Percentiles rank a stretch among this genome's conserved stretches.
These are phyloP conservation scores for Diaporthe vaccinii DNA, from an alignment of 2,329 filamentous ascomycete species.

Conservation along the genomic window DNA sequence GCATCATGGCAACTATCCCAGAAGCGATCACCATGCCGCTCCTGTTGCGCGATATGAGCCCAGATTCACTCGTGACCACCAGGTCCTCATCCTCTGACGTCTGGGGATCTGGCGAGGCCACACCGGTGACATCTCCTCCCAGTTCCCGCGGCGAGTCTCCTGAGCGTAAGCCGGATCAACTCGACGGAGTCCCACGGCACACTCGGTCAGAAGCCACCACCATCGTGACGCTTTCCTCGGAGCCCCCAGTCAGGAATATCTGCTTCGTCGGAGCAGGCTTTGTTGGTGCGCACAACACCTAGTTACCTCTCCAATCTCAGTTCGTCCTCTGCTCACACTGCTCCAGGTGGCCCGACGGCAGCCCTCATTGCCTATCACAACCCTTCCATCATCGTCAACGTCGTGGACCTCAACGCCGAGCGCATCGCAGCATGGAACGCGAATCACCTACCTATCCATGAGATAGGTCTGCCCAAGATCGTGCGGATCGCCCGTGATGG, in stretches of 20 bases:
- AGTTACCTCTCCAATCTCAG: background rate
- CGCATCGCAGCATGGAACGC: slow-evolving; percentile 72
- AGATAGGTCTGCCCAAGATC: slow-evolving; percentile 67
- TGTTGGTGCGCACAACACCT: slow-evolving; percentile 60
- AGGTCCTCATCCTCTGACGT: slow-evolving; percentile 24
- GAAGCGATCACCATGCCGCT: slow-evolving; percentile 11
- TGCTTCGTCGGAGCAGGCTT: slow-evolving; percentile 73
- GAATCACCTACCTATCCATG: slow-evolving; percentile 69
- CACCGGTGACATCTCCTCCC: slow-evolving; percentile 45
- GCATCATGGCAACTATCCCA: slow-evolving; percentile 24
- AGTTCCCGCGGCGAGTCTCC: slow-evolving; percentile 46
- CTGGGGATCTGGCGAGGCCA: slow-evolving; percentile 38
- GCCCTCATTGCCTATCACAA: slow-evolving; percentile 72
- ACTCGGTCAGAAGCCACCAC: slow-evolving; percentile 22
- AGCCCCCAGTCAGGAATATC: slow-evolving; percentile 53
- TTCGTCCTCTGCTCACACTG: background rate
- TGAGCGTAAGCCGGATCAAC: slow-evolving; percentile 42
- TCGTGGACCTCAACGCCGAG: slow-evolving; percentile 68
- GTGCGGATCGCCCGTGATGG: slow-evolving; percentile 62
- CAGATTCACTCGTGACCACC: slow-evolving; percentile 40
- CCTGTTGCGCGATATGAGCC: slow-evolving; percentile 39
- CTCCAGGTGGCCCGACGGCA: slow-evolving; percentile 69
- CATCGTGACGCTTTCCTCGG: slow-evolving; percentile 16
- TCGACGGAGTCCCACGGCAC: background rate
- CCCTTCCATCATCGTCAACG: slow-evolving; percentile 68